Percentiles rank a stretch among this genome's conserved stretches.
Evolutionary conservation across 768 basidiomycete species (phyloP).

Genomic region (Zangia roseola): DNA sequence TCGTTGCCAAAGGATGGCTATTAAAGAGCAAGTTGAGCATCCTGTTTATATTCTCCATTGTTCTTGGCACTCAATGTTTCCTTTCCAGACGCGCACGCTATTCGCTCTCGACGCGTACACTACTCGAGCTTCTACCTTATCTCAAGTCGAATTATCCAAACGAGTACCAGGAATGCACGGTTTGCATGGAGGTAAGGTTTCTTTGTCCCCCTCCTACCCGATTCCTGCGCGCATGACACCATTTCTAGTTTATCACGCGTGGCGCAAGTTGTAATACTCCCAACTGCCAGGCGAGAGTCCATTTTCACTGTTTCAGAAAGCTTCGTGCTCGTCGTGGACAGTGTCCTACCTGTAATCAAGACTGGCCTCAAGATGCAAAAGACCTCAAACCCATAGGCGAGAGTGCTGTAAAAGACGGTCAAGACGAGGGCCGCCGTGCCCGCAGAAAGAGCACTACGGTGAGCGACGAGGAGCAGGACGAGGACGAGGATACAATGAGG

Average conservation of each 20-base stretch:
- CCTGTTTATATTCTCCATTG: background rate
- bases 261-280: constrained; percentile 60
- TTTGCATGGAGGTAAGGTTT: constrained; percentile 62
- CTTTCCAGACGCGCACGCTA: constrained; percentile 60
- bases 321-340: constrained; percentile 42
- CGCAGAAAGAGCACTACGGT: constrained; percentile 35
- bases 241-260: constrained; percentile 60
- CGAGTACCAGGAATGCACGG: constrained; percentile 67
- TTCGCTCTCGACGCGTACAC: constrained; percentile 69
- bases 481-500: constrained; percentile 35
- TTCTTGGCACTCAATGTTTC: constrained; percentile 1
- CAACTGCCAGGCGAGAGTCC: constrained; percentile 65
- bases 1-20: constrained; percentile 83
- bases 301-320: constrained; percentile 59
- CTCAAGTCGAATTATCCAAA: constrained; percentile 72
- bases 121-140: constrained; percentile 73
- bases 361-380: constrained; percentile 60
- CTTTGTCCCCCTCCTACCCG: background rate
- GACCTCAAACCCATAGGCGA: constrained; percentile 64
- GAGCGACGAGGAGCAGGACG: constrained; percentile 44
- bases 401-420: constrained; percentile 59
- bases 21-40: constrained; percentile 66
- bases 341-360: constrained; percentile 57
- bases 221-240: background rate
- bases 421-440: constrained; percentile 44